A percentile compares a stretch with the other conserved stretches of the same genome.
Conservation (phyloP, 2,329 filamentous ascomycete genomes). For the Alternaria metachromatica region DNA sequence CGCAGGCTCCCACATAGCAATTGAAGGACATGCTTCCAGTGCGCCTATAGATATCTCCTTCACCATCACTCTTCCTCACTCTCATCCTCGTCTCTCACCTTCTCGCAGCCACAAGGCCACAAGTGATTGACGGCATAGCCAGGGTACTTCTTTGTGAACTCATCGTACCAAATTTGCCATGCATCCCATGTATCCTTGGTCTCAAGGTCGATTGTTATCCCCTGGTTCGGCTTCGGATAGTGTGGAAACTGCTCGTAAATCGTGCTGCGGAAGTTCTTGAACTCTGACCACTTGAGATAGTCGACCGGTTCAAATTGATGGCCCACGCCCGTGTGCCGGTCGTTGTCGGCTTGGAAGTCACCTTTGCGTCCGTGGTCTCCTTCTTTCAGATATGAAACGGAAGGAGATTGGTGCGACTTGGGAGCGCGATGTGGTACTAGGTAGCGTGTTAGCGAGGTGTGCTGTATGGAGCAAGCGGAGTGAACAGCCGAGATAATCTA, state of each 20-base stretch:
- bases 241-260: neutral
- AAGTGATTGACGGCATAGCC: slow-evolving; percentile 16
- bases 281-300: slow-evolving; percentile 10
- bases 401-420: neutral
- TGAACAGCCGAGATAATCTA: neutral
- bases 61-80: slow-evolving; percentile 22
- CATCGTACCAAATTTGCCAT: slow-evolving; percentile 17
- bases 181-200: neutral
- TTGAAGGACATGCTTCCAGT: neutral
- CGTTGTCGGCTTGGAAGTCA: slow-evolving; percentile 24
- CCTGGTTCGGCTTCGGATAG: neutral
- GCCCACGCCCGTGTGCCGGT: slow-evolving; percentile 25
- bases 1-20: neutral
- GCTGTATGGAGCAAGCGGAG: neutral
- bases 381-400: slow-evolving; percentile 23
- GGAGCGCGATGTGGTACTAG: neutral
- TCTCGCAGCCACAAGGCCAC: slow-evolving; percentile 38
- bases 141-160: slow-evolving; percentile 26
- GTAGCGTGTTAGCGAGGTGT: neutral
- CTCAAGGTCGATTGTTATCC: neutral
- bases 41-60: neutral
- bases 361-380: slow-evolving; percentile 30
- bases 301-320: slow-evolving; percentile 22
- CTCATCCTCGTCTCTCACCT: slow-evolving; percentile 11
- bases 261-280: neutral